A percentile compares a stretch with the other conserved stretches of the same genome.
Evolutionary conservation across 2,329 filamentous ascomycete genomes (phyloP).

Genomic region (Nemania sp.): DNA sequence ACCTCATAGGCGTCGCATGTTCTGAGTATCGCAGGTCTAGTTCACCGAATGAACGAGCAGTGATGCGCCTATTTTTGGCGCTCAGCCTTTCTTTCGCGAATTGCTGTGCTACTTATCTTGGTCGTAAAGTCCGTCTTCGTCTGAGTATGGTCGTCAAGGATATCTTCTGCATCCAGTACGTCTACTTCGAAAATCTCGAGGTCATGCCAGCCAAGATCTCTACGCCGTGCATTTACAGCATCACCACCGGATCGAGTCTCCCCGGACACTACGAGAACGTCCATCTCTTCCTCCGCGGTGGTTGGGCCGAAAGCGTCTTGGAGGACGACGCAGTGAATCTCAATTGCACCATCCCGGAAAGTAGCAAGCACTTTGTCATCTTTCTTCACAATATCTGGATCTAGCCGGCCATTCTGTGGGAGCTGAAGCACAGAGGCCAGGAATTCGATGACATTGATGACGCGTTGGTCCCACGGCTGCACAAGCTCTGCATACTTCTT

Average conservation of each 20-base stretch:
- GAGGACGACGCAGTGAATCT: slow-evolving; percentile 80
- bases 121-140: slow-evolving; percentile 69
- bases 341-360: slow-evolving; percentile 63
- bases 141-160: slow-evolving; percentile 47
- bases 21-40: neutral
- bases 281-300: slow-evolving; percentile 76
- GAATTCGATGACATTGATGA: slow-evolving; percentile 71
- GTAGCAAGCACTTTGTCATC: slow-evolving; percentile 55
- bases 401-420: slow-evolving; percentile 48
- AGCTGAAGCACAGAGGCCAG: slow-evolving; percentile 63
- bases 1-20: neutral
- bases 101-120: slow-evolving; percentile 92
- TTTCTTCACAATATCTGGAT: slow-evolving; percentile 41
- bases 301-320: slow-evolving; percentile 90
- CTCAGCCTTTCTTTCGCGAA: slow-evolving; percentile 55
- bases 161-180: slow-evolving; percentile 72
- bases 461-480: slow-evolving; percentile 78
- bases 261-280: slow-evolving; percentile 80
- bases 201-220: slow-evolving; percentile 72
- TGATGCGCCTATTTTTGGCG: slow-evolving; percentile 14
- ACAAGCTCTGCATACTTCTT: slow-evolving; percentile 86
- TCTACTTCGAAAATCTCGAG: slow-evolving; percentile 88
- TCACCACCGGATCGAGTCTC: slow-evolving; percentile 84
- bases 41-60: neutral
- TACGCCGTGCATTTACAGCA: slow-evolving; percentile 82